Base-by-base conservation (phyloP, 192 early-diverging fungal genomes). In the Phlyctochytrium arcticum region DNA sequence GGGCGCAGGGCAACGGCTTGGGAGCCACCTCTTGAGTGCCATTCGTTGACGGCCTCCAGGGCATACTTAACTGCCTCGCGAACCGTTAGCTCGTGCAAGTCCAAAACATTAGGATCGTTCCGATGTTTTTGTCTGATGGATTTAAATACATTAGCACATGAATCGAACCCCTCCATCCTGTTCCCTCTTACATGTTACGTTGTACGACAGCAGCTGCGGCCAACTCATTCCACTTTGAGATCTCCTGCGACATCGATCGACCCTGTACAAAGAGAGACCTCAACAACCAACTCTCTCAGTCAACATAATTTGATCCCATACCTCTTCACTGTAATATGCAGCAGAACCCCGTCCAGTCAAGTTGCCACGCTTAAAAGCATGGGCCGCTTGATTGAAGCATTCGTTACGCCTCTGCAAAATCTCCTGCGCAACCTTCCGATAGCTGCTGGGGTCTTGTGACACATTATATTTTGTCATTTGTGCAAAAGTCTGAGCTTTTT, bases 81-180 rank as follows among this genome's bases (percentile, higher is more conserved):
- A 7, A 68, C 65, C 21, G 65, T 68, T 8, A 68, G 49, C 7
- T 53, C 65, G 57, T 68, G 65, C 9, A 68, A 36, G 49, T 68
- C 65, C 27, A 68, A 32, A 6, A 48, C 56, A 32, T 59, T 33
- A 3, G 55, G 56, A 39, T 68, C 65, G 44, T 60, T n/a, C 6
- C 26, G 50, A 15, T 19, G 26, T 15, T 23, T 30, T 3, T 31
- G 33, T n/a, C 59, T 61, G 21, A 24, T 53, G 50, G 12, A 53
- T 53, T 19, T 12, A 1, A 3, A 12, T 1, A 53, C 19, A 24
- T 19, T 24, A 21, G 50, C 50, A 3, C 12, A 53, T 19, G 50
- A 2, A 55, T 26, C n/a, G 21, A 55, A 55, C 24, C 24, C 21
- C 2, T 23, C 34, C 0, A n/a, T 17, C 6, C n/a, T 23, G 39